Evolutionary conservation across 768 basidiomycete species (phyloP).

Genomic region (Boletus reticulatus): DNA sequence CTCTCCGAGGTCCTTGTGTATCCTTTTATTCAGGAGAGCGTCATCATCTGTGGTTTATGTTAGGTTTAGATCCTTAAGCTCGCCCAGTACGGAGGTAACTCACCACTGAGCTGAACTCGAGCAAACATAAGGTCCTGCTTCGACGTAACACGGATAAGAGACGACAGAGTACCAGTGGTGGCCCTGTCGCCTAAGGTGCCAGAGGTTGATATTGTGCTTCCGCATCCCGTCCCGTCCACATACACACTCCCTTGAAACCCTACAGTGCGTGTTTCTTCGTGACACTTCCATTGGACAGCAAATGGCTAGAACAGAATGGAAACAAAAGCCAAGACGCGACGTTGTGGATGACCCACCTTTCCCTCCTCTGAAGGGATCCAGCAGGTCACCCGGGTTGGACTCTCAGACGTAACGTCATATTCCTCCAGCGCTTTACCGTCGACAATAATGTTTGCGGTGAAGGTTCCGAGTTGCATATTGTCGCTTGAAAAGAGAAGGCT

Average conservation of each 20-base stretch:
- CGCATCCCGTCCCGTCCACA: conserved; percentile 9
- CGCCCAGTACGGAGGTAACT: neutral
- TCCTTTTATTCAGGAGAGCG: conserved; percentile 6
- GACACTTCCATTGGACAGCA: conserved; percentile 12
- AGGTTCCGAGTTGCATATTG: conserved; percentile 15
- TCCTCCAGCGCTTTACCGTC: conserved; percentile 11
- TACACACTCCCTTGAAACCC: neutral
- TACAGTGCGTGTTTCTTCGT: neutral
- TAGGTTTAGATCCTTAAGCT: neutral
- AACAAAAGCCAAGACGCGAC: neutral
- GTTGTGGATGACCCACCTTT: conserved; percentile 7
- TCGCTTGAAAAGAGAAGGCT: neutral
- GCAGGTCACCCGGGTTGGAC: conserved; percentile 14
- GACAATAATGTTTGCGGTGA: conserved; percentile 13
- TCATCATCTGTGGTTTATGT: conserved; percentile 18
- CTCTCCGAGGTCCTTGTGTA: conserved; percentile 13
- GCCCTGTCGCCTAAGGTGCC: neutral
- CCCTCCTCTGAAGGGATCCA: conserved; percentile 24
- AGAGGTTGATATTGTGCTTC: accelerated
- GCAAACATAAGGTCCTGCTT: conserved; percentile 14
- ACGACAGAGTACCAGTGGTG: neutral
- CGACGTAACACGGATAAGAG: neutral
- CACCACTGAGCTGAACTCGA: conserved; percentile 17
- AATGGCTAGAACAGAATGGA: conserved; percentile 5
- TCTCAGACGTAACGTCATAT: conserved; percentile 7